A percentile compares a stretch with the other conserved stretches of the same genome.
These are phyloP conservation scores for Esteya vermicola DNA, from an alignment of 2,329 filamentous ascomycete species.

Conservation along the genomic window DNA sequence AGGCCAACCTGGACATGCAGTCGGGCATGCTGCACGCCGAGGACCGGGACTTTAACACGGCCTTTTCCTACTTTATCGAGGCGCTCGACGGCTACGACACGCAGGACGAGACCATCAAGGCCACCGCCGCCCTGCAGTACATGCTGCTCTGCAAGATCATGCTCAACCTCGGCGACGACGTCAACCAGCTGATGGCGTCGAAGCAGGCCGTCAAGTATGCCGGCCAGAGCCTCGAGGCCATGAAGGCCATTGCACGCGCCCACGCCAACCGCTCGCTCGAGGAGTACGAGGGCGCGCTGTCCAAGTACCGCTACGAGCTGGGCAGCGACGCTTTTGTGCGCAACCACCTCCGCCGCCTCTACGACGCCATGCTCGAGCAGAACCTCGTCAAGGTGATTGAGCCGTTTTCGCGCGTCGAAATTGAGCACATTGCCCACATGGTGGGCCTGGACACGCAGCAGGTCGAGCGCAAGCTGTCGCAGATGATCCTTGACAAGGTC, in stretches of 20 bases:
- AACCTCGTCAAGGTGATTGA: constrained; percentile 99
- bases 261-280: constrained; percentile 92
- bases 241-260: constrained; percentile 95
- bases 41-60: constrained; percentile 97
- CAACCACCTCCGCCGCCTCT: constrained; percentile 86
- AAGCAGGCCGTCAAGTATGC: constrained; percentile 97
- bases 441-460: constrained; percentile 91
- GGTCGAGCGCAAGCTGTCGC: constrained; percentile 93
- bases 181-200: constrained; percentile 84
- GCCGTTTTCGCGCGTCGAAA: constrained; percentile 93
- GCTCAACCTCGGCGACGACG: constrained; percentile 93
- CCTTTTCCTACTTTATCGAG: constrained; percentile 98
- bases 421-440: constrained; percentile 94
- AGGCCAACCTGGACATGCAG: constrained; percentile 97
- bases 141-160: constrained; percentile 99
- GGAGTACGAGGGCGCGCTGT: constrained; percentile 89
- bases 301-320: constrained; percentile 82
- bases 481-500: constrained; percentile 99
- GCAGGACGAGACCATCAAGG: constrained; percentile 74
- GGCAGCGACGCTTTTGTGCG: constrained; percentile 93
- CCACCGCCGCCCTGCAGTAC: constrained; percentile 96
- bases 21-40: constrained; percentile 97
- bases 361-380: constrained; percentile 98
- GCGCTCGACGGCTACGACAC: constrained; percentile 93
- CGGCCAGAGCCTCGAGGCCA: constrained; percentile 88